These are phyloP conservation scores for Huiozyma sinensis DNA, from an alignment of 805 yeast species.

Conservation along the genomic window DNA sequence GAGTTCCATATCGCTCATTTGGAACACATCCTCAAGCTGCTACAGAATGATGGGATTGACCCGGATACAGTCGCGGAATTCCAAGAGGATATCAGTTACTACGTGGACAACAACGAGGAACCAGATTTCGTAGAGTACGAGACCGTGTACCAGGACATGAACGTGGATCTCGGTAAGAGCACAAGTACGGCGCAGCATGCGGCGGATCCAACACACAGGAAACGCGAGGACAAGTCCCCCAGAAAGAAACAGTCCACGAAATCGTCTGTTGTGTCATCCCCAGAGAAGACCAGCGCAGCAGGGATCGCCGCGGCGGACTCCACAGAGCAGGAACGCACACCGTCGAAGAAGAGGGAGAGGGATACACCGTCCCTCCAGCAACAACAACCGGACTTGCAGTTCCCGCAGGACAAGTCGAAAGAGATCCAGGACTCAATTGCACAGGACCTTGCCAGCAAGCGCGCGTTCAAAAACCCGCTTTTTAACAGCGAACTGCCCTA, in stretches of 20 bases:
- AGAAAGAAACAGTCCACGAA: slow-evolving; percentile 18
- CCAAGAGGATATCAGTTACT: slow-evolving; percentile 84
- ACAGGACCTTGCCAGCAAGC: slow-evolving; percentile 15
- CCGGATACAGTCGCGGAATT: slow-evolving; percentile 67
- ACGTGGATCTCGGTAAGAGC: not conserved
- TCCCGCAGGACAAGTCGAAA: slow-evolving; percentile 21
- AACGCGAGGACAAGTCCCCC: slow-evolving; percentile 28
- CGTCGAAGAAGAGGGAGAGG: not conserved
- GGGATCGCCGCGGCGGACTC: not conserved
- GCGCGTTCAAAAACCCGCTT: slow-evolving; percentile 21
- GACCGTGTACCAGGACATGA: slow-evolving; percentile 74
- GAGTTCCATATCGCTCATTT: slow-evolving; percentile 67
- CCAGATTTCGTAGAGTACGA: slow-evolving; percentile 91
- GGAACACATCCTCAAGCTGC: slow-evolving; percentile 63
- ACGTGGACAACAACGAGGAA: slow-evolving; percentile 87
- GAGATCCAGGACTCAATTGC: slow-evolving; percentile 21
- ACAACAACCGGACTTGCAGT: slow-evolving; percentile 8
- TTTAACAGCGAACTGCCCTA: slow-evolving; percentile 23
- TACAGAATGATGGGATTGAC: slow-evolving; percentile 73
- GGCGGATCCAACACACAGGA: slow-evolving; percentile 5
- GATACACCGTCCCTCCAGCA: slow-evolving; percentile 5
- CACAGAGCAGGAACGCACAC: not conserved
- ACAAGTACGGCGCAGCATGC: not conserved
- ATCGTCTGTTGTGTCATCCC: slow-evolving; percentile 4
- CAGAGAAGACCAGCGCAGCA: not conserved